phyloP scores from a whole-genome alignment of 768 basidiomycete species.

The Suillus bovinus region DNA sequence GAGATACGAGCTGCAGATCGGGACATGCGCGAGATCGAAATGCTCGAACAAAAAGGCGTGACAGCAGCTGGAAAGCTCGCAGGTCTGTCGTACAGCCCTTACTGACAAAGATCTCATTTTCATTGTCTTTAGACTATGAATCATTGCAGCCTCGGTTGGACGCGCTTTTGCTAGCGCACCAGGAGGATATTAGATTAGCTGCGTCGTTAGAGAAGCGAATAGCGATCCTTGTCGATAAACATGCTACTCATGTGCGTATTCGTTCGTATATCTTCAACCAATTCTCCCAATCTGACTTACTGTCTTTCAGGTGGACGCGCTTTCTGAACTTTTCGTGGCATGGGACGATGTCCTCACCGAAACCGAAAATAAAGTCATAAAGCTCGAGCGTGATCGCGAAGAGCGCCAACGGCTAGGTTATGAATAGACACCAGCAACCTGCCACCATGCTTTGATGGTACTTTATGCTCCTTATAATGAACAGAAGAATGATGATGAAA shows the following conservation, averaged over 20 bases:
- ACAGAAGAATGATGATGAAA: not conserved
- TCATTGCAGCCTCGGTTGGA: constrained; percentile 67
- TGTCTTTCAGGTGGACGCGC: constrained; percentile 63
- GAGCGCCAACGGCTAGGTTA: constrained; percentile 66
- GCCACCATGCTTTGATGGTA: not conserved
- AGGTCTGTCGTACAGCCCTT: constrained; percentile 37
- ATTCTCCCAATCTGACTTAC: not conserved
- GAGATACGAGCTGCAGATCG: constrained; percentile 83
- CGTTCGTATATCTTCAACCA: not conserved
- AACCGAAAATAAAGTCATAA: constrained; percentile 58
- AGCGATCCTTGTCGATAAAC: constrained; percentile 61
- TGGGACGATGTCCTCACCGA: constrained; percentile 81
- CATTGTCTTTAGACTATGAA: constrained; percentile 53
- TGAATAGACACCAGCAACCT: constrained; percentile 30
- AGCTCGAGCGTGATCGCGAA: constrained; percentile 59
- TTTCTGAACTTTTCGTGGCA: constrained; percentile 81
- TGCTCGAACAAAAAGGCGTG: constrained; percentile 69
- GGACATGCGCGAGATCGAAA: constrained; percentile 77
- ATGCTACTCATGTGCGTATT: constrained; percentile 65
- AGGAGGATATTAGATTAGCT: constrained; percentile 59
- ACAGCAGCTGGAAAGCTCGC: constrained; percentile 70
- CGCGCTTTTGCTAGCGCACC: constrained; percentile 54
- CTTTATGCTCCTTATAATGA: not conserved
- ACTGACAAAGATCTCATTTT: not conserved
- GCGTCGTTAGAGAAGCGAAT: constrained; percentile 65